A percentile compares a stretch with the other conserved stretches of the same genome.
phyloP scores from a whole-genome alignment of 805 yeast species.

The Ogataea nonfermentans region DNA sequence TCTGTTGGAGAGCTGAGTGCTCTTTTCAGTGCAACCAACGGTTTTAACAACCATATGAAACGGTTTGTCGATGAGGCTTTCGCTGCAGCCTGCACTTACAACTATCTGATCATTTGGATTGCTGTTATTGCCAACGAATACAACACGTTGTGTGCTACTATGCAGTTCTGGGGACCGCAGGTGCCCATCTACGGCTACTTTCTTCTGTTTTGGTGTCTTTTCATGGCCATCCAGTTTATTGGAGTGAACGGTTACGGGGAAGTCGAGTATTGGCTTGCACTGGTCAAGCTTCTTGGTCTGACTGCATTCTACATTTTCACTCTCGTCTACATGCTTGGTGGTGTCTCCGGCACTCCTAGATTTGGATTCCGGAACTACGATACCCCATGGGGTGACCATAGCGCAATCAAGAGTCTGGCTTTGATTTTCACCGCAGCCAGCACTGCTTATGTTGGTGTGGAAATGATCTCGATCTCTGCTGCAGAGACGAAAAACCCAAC shows the following conservation, averaged over 20 bases:
- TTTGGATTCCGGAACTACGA: slow-evolving; percentile 30
- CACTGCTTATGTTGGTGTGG: slow-evolving; percentile 80
- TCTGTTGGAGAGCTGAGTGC: slow-evolving; percentile 51
- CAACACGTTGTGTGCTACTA: slow-evolving; percentile 47
- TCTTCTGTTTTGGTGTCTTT: slow-evolving; percentile 49
- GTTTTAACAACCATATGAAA: slow-evolving; percentile 46
- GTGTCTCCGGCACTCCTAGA: slow-evolving; percentile 28
- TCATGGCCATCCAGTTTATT: slow-evolving; percentile 46
- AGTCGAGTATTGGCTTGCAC: slow-evolving; percentile 51
- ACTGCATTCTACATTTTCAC: slow-evolving; percentile 43
- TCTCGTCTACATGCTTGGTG: slow-evolving; percentile 36
- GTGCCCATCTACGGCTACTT: slow-evolving; percentile 57
- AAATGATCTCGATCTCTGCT: slow-evolving; percentile 46
- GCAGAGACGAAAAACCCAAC: slow-evolving; percentile 61
- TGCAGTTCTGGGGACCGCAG: slow-evolving; percentile 48
- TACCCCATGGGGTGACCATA: slow-evolving; percentile 63
- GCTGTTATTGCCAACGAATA: slow-evolving; percentile 52
- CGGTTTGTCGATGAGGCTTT: slow-evolving; percentile 50
- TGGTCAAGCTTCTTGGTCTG: slow-evolving; percentile 39
- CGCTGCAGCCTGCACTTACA: slow-evolving; percentile 50
- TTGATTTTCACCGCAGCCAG: slow-evolving; percentile 78
- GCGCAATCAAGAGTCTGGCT: slow-evolving; percentile 32
- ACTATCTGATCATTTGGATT: slow-evolving; percentile 51
- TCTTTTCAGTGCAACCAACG: slow-evolving; percentile 39
- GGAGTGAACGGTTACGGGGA: slow-evolving; percentile 57